A percentile compares a stretch with the other conserved stretches of the same genome.
These are phyloP conservation scores for Dactylellina sp. DNA, from an alignment of 2,329 filamentous ascomycete species.

Conservation along the genomic window DNA sequence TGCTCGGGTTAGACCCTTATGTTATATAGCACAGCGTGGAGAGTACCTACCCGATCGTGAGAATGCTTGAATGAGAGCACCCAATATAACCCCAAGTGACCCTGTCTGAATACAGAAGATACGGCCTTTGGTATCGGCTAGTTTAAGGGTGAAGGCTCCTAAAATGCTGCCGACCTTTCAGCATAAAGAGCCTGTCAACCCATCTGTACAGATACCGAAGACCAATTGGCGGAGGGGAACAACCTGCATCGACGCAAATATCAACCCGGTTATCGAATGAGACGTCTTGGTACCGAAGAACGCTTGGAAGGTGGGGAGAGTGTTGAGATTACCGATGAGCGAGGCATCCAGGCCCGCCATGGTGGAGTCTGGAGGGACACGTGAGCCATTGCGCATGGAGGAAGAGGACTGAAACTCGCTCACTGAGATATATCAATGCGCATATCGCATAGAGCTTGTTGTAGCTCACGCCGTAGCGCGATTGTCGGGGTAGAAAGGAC, in stretches of 20 bases:
- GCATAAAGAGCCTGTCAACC: conserved; percentile 15
- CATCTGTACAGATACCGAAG: not conserved
- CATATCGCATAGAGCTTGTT: conserved; percentile 53
- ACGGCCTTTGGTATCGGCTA: conserved; percentile 69
- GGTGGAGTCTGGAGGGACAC: conserved; percentile 63
- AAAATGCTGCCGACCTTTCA: conserved; percentile 65
- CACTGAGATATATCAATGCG: conserved; percentile 51
- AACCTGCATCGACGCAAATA: conserved; percentile 61
- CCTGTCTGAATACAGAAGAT: conserved; percentile 71
- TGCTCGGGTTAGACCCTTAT: conserved; percentile 3
- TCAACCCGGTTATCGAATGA: conserved; percentile 66
- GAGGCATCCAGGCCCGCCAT: conserved; percentile 72
- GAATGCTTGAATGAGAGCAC: conserved; percentile 66
- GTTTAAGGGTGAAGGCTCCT: conserved; percentile 68
- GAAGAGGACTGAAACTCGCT: not conserved
- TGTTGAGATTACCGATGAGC: conserved; percentile 69
- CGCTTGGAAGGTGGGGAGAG: conserved; percentile 67
- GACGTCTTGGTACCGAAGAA: conserved; percentile 67
- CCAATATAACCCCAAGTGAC: conserved; percentile 69
- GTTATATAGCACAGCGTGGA: too few relatives aligned
- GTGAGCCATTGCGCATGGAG: not conserved
- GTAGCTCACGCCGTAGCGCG: conserved; percentile 53
- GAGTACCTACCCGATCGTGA: conserved; percentile 42
- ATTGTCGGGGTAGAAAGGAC: conserved; percentile 39
- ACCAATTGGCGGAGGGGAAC: not conserved